Evolutionary conservation across 2,329 filamentous ascomycete species (phyloP), one percentile per base, ranked within the genome.

Genomic region (Phialophora chinensis): DNA sequence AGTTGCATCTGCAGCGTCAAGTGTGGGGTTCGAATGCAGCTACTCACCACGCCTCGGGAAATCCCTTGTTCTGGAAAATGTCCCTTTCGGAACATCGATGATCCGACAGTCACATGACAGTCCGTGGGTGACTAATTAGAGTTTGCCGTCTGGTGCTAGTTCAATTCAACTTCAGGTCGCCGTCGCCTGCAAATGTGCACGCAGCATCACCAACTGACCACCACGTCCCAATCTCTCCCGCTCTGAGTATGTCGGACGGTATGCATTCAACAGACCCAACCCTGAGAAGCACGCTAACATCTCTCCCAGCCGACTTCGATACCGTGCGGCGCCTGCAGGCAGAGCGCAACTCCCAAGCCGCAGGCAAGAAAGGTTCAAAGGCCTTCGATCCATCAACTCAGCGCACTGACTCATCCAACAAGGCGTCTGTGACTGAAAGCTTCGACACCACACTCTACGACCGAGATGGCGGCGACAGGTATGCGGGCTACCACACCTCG

Each of bases 291-390:
- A 29, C 23, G 33, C 68, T 70, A 91, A 98, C 84, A 98, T 97
- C 83, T 97, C 98, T 79, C 97, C 93, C 73, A 99, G 90, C 91
- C 80, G 92, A 96, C 80, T 95, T 96, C 81, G 91, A 95, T 77
- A 86, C 89, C 76, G 91, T 96, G 80, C 89, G 89, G 81, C 90
- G 89, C 84, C 90, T 94, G 77, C 93, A 97, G 85, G 90, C 91
- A 80, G 93, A 96, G 90, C 92, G 93, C 79, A 96, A 96, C 81
- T 90, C 90, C 78, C 85, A 87, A 75, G 86, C 90, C 74, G 87
- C 89, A 75, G 85, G 78, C 72, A 95, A 92, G 84, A 93, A 93
- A 84, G 89, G 90, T 81, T 90, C 89, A 79, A 90, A 88, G 83
- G 87, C 88, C 79, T 90, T 91, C 79, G 91, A 95, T 82, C 84